Conservation (phyloP, 768 basidiomycete species). For the Termitomyces heimii region DNA sequence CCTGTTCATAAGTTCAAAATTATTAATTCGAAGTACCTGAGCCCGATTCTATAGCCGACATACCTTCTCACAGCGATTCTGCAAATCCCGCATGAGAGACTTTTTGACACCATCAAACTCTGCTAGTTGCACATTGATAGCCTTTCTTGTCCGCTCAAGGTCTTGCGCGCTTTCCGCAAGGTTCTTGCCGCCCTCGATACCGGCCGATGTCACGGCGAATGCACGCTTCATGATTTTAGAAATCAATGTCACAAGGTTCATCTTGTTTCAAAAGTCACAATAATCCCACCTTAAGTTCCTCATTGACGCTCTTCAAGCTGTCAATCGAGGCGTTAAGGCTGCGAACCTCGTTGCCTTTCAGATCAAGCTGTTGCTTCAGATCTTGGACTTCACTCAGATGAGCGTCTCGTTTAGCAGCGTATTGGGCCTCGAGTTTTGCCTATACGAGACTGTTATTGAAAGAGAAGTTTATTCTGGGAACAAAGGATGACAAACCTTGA, state of each 20-base stretch:
- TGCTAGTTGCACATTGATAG: constrained; percentile 95
- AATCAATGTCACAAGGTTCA: constrained; percentile 9
- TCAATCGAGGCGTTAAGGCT: constrained; percentile 83
- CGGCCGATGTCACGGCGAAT: constrained; percentile 94
- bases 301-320: constrained; percentile 92
- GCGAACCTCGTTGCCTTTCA: constrained; percentile 77
- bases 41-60: constrained; percentile 11
- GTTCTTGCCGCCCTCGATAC: constrained; percentile 95
- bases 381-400: constrained; percentile 79
- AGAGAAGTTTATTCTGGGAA: constrained; percentile 8
- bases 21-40: constrained; percentile 13
- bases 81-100: constrained; percentile 96
- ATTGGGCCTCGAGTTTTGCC: constrained; percentile 93
- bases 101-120: constrained; percentile 99
- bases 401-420: constrained; percentile 87
- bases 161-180: constrained; percentile 96
- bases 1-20: constrained; percentile 44
- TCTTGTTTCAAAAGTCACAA: neutral
- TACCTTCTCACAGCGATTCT: constrained; percentile 99
- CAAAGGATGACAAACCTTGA: constrained; percentile 56
- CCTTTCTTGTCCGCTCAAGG: constrained; percentile 92
- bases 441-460: constrained; percentile 24
- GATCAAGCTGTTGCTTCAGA: constrained; percentile 86
- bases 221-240: constrained; percentile 60
- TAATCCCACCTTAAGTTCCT: constrained; percentile 83